phyloP scores from a whole-genome alignment of 2,329 filamentous ascomycete genomes.

The Talaromyces sp. region DNA sequence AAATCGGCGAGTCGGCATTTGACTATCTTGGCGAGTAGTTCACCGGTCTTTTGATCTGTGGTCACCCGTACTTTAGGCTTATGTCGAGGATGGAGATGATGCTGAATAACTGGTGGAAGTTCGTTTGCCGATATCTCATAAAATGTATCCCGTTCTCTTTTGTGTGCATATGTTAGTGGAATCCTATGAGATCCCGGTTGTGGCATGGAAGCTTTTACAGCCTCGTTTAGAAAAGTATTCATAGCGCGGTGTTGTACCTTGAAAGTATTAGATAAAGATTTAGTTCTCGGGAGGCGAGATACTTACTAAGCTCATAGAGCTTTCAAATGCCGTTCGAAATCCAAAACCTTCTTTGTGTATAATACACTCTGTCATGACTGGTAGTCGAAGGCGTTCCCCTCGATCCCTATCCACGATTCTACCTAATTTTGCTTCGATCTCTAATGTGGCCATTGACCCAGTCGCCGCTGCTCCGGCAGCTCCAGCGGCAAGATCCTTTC shows the following conservation, averaged over 20 bases:
- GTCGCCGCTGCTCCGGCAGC: conserved; percentile 52
- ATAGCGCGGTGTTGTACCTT: conserved; percentile 74
- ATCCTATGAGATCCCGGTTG: conserved; percentile 30
- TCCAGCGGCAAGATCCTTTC: conserved; percentile 55
- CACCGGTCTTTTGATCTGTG: conserved; percentile 64
- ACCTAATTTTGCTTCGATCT: conserved; percentile 92
- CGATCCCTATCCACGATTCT: conserved; percentile 70
- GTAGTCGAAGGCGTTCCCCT: conserved; percentile 61
- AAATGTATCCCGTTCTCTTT: conserved; percentile 77
- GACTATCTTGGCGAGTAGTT: conserved; percentile 75
- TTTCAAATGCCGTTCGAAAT: conserved; percentile 65
- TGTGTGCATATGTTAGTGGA: conserved; percentile 70
- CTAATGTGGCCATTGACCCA: conserved; percentile 66
- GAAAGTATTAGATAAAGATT: conserved; percentile 16
- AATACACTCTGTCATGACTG: conserved; percentile 65
- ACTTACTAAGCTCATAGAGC: conserved; percentile 82
- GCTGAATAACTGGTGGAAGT: conserved; percentile 60
- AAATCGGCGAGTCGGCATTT: conserved; percentile 85
- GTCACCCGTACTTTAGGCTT: conserved; percentile 67
- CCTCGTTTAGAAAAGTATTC: conserved; percentile 80
- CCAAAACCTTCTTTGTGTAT: conserved; percentile 52
- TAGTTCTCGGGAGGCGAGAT: neutral
- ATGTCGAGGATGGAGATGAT: conserved; percentile 55
- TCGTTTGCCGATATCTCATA: conserved; percentile 63
- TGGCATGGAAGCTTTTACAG: conserved; percentile 47